Conservation (phyloP, 2,329 filamentous ascomycete genomes). For the Rutstroemia sp. region DNA sequence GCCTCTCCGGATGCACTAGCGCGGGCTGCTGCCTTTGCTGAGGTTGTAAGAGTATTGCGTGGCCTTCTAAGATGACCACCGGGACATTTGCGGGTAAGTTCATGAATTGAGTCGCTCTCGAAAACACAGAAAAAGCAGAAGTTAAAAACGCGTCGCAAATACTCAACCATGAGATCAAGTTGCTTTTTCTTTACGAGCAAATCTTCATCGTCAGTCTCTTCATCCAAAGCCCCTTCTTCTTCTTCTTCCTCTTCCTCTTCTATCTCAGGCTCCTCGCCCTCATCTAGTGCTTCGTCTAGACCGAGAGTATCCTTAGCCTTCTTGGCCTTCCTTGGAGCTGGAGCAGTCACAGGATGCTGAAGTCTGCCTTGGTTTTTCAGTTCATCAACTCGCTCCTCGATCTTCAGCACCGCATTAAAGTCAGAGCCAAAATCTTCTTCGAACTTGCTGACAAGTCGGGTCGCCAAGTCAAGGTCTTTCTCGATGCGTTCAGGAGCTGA, state of each 20-base stretch:
- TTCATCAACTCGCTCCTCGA: conserved; percentile 82
- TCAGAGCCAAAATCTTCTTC: conserved; percentile 75
- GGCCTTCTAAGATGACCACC: conserved; percentile 94
- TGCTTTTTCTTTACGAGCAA: conserved; percentile 92
- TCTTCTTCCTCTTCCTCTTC: conserved; percentile 74
- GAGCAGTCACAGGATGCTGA: conserved; percentile 52
- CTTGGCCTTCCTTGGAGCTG: conserved; percentile 53
- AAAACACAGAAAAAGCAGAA: conserved; percentile 99
- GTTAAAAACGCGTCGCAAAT: conserved; percentile 91
- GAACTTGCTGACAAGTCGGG: conserved; percentile 74
- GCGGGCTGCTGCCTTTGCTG: conserved; percentile 76
- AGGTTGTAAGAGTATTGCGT: conserved; percentile 72
- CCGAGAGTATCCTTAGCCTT: conserved; percentile 49
- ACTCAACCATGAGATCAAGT: conserved; percentile 91
- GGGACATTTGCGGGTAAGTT: conserved; percentile 90
- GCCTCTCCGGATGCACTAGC: conserved; percentile 77
- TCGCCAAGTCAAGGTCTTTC: conserved; percentile 77
- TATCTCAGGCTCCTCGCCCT: conserved; percentile 56
- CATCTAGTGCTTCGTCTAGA: conserved; percentile 55
- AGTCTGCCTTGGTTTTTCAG: conserved; percentile 69
- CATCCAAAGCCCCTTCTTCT: conserved; percentile 52
- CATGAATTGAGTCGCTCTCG: conserved; percentile 94
- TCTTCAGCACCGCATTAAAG: conserved; percentile 69
- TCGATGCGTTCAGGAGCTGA: conserved; percentile 90
- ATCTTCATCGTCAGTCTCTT: conserved; percentile 86